Conservation (phyloP, 2,329 filamentous ascomycete species). For the Phyllosticta citrichinensis region DNA sequence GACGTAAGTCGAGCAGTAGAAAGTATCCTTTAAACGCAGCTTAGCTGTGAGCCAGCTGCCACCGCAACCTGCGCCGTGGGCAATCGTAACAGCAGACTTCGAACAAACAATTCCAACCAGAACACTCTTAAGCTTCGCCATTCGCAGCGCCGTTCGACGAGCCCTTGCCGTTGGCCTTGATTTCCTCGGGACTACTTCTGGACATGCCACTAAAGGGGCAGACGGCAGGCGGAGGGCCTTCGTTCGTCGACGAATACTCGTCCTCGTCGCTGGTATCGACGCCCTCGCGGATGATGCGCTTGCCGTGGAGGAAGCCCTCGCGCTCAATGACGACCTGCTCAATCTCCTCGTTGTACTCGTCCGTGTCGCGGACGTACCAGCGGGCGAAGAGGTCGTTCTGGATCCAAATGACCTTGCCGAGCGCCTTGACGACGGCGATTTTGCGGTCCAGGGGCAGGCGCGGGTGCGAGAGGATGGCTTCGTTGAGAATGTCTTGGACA, state of each 20-base stretch:
- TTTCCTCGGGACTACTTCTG: background rate
- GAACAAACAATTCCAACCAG: background rate
- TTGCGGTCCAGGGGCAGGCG: slow-evolving; percentile 57
- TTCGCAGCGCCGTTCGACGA: background rate
- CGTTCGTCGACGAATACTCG: slow-evolving; percentile 1
- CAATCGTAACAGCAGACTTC: background rate
- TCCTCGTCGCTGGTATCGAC: slow-evolving; percentile 21
- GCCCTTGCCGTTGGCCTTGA: background rate
- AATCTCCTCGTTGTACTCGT: slow-evolving; percentile 44
- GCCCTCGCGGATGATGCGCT: slow-evolving; percentile 15
- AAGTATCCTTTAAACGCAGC: background rate
- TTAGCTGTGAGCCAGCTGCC: background rate
- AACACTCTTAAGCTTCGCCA: background rate
- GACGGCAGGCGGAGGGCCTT: background rate
- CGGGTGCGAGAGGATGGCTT: slow-evolving; percentile 64
- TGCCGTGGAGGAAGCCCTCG: slow-evolving; percentile 28
- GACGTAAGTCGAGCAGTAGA: background rate
- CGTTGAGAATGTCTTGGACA: slow-evolving; percentile 67
- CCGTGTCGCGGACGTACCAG: slow-evolving; percentile 63
- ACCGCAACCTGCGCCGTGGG: background rate
- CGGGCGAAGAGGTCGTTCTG: slow-evolving; percentile 81
- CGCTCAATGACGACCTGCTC: slow-evolving; percentile 27
- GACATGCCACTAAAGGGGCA: slow-evolving; percentile 11
- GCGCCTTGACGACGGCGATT: slow-evolving; percentile 62
- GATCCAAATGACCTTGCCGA: slow-evolving; percentile 78